Evolutionary conservation across 148 eudicot genomes (phyloP), one percentile per base, ranked within the genome.

Genomic region (Dianthus caryophyllus): DNA sequence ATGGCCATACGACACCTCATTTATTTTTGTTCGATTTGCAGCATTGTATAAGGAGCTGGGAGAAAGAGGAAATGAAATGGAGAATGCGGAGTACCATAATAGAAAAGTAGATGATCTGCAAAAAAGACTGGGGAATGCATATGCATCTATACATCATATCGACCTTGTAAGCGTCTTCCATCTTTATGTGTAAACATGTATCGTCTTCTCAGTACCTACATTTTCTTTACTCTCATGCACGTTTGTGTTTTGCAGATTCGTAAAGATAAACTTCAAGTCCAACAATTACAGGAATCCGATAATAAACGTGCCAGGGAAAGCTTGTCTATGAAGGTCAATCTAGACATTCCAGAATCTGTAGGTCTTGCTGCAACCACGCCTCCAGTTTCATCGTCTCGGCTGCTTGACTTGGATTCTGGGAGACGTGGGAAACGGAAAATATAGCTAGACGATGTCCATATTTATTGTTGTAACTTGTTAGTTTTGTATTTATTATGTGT

Each of bases 271-370:
- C 43, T 84, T 62, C 75, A 88, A 75, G 83, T 79, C 58, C 75
- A 73, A 62, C 88, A 78, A 65, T 39, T 77, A 63, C 79, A 79
- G 57, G 96, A 88, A 50, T 58, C 62, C 59, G 87, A 83, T 44
- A 77, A 68, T 61, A 90, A 86, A 70, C 92, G 81, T 64, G 77
- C 67, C 6, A 76, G 63, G 30, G 84, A 79, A 2, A 76, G 85
- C 55, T 78, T 84, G 53, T 83, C 90, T 11, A 80, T 80, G 80
- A 76, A 71, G 44, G 79, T 79, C 26, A 67, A 80, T 77, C 88
- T 94, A 31, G 99, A 94, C 76, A 94, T 94, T 50, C 99, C 99
- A 0, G 99, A 94, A 73, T 94, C 99, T 22, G 64, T 94, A 66
- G 99, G 97, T 68, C 78, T 94, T 24, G 61, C 78, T 57, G 53